Evolutionary conservation across 306 rosid species (phyloP).

Genomic region (Malus asiatica): DNA sequence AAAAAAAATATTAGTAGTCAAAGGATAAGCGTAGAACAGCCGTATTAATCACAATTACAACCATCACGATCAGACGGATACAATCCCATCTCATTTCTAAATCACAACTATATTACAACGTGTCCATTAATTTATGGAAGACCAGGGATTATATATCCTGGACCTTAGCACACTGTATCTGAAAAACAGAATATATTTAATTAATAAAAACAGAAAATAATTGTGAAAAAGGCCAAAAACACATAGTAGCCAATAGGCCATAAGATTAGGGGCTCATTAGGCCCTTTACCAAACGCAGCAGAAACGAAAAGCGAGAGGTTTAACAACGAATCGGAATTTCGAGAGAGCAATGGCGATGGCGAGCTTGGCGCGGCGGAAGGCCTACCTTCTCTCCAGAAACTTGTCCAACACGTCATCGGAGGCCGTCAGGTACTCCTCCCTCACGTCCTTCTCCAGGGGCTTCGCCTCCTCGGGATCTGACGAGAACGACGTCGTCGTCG

Average conservation of each 20-base stretch:
- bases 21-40: neutral
- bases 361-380: conserved; percentile 79
- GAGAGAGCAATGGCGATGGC: conserved; percentile 55
- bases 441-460: conserved; percentile 46
- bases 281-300: neutral
- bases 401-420: conserved; percentile 31
- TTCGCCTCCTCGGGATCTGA: conserved; percentile 88
- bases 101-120: neutral
- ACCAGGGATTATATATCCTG: too few species aligned
- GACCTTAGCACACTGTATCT: neutral
- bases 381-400: conserved; percentile 38
- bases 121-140: neutral
- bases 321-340: neutral
- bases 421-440: conserved; percentile 38
- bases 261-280: neutral
- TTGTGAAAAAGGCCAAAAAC: neutral
- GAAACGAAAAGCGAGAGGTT: neutral
- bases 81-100: neutral
- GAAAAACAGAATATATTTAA: neutral
- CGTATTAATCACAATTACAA: neutral
- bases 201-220: neutral
- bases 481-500: conserved; percentile 79
- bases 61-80: neutral
- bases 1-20: neutral
- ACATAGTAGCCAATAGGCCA: neutral